A percentile compares a stretch with the other conserved stretches of the same genome.
These are phyloP conservation scores for Saturnispora sanitii DNA, from an alignment of 805 yeast genomes.

Conservation along the genomic window DNA sequence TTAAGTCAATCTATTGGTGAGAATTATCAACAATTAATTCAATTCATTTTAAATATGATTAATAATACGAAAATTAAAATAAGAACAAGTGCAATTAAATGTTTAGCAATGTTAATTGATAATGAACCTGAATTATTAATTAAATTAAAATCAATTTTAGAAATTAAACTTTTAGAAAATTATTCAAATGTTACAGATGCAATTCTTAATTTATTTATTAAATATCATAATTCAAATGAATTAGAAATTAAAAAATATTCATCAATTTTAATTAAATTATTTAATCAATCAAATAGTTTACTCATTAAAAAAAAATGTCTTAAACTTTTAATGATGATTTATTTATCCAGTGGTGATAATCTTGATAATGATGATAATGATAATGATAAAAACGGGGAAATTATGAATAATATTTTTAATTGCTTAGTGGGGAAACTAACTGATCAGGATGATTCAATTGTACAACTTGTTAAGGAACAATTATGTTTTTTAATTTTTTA, in stretches of 20 bases:
- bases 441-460: constrained; percentile 58
- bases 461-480: constrained; percentile 31
- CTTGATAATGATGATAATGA: no score
- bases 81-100: constrained; percentile 56
- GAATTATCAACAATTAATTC: constrained; percentile 44
- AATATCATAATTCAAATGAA: constrained; percentile 35
- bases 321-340: constrained; percentile 40
- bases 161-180: constrained; percentile 42
- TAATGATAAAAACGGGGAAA: constrained; percentile 22
- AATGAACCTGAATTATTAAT: constrained; percentile 43
- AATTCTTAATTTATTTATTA: constrained; percentile 54
- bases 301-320: constrained; percentile 57
- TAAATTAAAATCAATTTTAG: constrained; percentile 43
- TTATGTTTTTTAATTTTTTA: constrained; percentile 22
- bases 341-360: no score
- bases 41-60: constrained; percentile 37
- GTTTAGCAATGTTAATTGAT: constrained; percentile 44
- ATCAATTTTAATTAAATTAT: constrained; percentile 38
- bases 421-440: constrained; percentile 45
- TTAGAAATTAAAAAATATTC: constrained; percentile 37
- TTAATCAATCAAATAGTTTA: constrained; percentile 55
- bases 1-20: constrained; percentile 26
- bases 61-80: constrained; percentile 42
- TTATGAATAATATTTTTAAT: constrained; percentile 37
- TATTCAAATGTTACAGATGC: constrained; percentile 74